Conservation (phyloP, 306 rosid genomes). For the Nissolia schottii region DNA sequence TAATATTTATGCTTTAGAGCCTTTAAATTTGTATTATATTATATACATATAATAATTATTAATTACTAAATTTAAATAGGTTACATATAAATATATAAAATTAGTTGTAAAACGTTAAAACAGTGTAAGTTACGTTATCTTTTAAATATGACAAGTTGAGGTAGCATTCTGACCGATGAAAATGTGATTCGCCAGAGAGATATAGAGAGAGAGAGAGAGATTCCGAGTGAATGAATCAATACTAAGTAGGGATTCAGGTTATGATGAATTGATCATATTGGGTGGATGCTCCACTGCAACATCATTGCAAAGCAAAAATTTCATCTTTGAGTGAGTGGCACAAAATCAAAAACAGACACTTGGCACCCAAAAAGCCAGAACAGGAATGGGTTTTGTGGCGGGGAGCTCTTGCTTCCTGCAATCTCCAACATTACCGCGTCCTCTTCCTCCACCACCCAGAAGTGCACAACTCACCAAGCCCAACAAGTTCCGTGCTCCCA, state of each 20-base stretch:
- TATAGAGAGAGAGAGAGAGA: too few relatives aligned
- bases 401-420: constrained; percentile 46
- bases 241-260: neutral
- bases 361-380: neutral
- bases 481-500: constrained; percentile 30
- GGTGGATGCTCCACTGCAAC: neutral
- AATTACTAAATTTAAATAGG: too few relatives aligned
- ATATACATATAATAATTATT: too few relatives aligned
- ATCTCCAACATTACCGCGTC: constrained; percentile 33
- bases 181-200: too few relatives aligned
- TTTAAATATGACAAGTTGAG: too few relatives aligned
- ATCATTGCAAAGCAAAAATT: neutral
- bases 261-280: neutral
- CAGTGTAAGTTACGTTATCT: too few relatives aligned
- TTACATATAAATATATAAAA: too few relatives aligned
- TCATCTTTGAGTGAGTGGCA: neutral
- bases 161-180: too few relatives aligned
- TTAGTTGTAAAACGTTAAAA: too few relatives aligned
- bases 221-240: too few relatives aligned
- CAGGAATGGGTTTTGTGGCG: constrained; percentile 45
- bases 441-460: constrained; percentile 28
- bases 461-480: constrained; percentile 28
- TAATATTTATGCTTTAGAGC: too few relatives aligned
- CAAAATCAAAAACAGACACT: neutral
- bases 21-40: too few relatives aligned